Evolutionary conservation across 768 basidiomycete genomes (phyloP), one percentile per base, ranked within the genome.

Genomic region (Panus rudis): DNA sequence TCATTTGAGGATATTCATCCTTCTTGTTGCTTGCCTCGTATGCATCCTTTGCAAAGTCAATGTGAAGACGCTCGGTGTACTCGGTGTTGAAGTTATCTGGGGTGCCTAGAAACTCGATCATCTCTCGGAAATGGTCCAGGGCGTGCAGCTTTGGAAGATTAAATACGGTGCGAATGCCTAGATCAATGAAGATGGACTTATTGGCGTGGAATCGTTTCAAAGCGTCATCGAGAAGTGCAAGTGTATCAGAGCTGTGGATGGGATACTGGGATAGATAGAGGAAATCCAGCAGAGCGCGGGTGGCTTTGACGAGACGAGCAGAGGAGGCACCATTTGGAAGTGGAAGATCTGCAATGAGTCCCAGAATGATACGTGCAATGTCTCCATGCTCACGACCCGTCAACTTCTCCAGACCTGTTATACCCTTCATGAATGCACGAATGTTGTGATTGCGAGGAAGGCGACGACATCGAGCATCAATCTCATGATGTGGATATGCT

Each of bases 1-100:
- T 64, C 70, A 71, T 72, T 47, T 70, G 69, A 2, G 44, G 19
- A 28, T 52, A 63, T 39, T 67, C 57, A n/a, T 57, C 48, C 27
- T 52, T 49, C 0, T 32, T 32, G 26, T 55, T 43, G 16, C 23
- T 14, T 4, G 43, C 33, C 19, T 40, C 40, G 28, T 40, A 35
- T 7, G 43, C 38, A 3, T 49, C 34, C 30, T 45, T 47, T 2
- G 46, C 46, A 22, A 41, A 39, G 33, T 48, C 47, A 21, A 48
- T 48, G 23, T 43, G 41, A 2, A 37, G 43, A 34, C 23, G 52
- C 41, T 37, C 54, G 25, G 42, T 46, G 16, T 43, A 49, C 32
- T 53, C 48, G 0, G 52, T 53, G 38, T 55, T 51, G 43, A 49
- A 56, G 39, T 56, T 56, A 33, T 56, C 56, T 0, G 51, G 41